A percentile compares a stretch with the other conserved stretches of the same genome.
phyloP scores from a whole-genome alignment of 495 filamentous ascomycete species.

The Xylaria scruposa region DNA sequence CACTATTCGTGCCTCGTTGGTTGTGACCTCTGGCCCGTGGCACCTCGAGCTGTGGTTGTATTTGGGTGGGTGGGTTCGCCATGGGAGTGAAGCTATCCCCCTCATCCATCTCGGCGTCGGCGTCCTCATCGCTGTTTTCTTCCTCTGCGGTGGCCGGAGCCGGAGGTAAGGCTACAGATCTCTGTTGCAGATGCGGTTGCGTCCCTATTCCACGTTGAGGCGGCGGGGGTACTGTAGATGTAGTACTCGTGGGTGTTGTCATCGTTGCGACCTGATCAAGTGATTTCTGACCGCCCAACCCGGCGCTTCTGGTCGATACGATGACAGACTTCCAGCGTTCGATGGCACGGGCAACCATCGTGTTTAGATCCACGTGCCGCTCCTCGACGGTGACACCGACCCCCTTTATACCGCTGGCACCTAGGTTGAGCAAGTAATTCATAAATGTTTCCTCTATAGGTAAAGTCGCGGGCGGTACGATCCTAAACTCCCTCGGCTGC shows the following conservation, averaged over 20 bases:
- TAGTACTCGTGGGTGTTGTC: conserved; percentile 28
- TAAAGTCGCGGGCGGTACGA: conserved; percentile 68
- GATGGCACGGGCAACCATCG: conserved; percentile 53
- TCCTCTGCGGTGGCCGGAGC: conserved; percentile 35
- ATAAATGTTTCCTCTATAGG: conserved; percentile 57
- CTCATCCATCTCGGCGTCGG: conserved; percentile 50
- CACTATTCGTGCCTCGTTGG: conserved; percentile 28
- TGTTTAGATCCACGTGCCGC: conserved; percentile 53
- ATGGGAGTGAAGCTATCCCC: conserved; percentile 43
- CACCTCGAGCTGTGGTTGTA: conserved; percentile 39
- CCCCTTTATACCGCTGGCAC: conserved; percentile 29
- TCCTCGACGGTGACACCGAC: conserved; percentile 52
- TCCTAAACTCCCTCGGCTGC: conserved; percentile 73
- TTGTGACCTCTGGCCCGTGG: conserved; percentile 33
- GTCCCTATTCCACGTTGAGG: conserved; percentile 20
- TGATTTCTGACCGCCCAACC: conserved; percentile 46
- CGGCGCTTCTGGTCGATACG: conserved; percentile 44
- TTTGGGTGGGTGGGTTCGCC: conserved; percentile 32
- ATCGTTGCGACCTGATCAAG: conserved; percentile 36
- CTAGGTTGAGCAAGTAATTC: conserved; percentile 44
- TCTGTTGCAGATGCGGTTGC: conserved; percentile 30
- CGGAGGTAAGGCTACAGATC: conserved; percentile 26
- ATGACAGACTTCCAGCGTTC: conserved; percentile 61
- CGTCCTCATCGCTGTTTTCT: conserved; percentile 50
- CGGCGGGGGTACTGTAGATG: conserved; percentile 18